Base-by-base conservation (phyloP, 371 early-diverging fungal genomes). In the Dipsacomyces acuminosporus region DNA sequence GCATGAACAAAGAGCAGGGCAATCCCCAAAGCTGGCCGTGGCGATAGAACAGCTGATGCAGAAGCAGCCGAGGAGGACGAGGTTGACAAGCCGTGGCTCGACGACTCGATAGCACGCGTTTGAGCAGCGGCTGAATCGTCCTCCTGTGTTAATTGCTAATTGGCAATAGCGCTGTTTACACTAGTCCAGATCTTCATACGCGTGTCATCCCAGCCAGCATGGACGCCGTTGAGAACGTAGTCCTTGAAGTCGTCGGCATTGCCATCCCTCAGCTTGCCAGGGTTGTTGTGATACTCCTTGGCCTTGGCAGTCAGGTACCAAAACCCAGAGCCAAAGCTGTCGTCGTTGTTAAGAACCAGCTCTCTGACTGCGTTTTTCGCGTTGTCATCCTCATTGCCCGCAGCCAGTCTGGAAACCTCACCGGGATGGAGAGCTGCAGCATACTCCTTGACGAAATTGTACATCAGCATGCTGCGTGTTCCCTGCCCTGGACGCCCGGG, bases 301-400 rank as follows among this genome's bases (percentile, higher is more conserved):
- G 61, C 61, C 15, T 43, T 20, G 8, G 20, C 56, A 2, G 45
- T 33, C 34, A 71, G 49, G 45, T 61, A 71, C 71, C 71, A 71
- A 44, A 66, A 64, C 4, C 52, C 71, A 1, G 71, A 45, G 9
- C 70, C 71, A 61, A 71, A 71, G 69, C 62, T 71, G 44, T 71
- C 70, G 62, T 66, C 23, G 26, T 56, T 36, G 47, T 51, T 41
- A 2, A 71, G 56, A 9, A 70, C 71, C 40, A 71, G 41, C 18
- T 8, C 45, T 15, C 57, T 57, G 20, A 67, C 57, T 8, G 14
- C 34, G 44, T 70, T 65, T 56, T 42, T 60, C 4, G 48, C 15
- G 13, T 2, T 11, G n/a, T 56, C 48, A 38, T 17, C 46, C 13
- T 18, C 17, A 6, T 34, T 36, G 17, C 41, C 53, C 17, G 38